Base-by-base conservation (phyloP, 1,284 basidiomycete genomes). In the Trichosporon sp. region DNA sequence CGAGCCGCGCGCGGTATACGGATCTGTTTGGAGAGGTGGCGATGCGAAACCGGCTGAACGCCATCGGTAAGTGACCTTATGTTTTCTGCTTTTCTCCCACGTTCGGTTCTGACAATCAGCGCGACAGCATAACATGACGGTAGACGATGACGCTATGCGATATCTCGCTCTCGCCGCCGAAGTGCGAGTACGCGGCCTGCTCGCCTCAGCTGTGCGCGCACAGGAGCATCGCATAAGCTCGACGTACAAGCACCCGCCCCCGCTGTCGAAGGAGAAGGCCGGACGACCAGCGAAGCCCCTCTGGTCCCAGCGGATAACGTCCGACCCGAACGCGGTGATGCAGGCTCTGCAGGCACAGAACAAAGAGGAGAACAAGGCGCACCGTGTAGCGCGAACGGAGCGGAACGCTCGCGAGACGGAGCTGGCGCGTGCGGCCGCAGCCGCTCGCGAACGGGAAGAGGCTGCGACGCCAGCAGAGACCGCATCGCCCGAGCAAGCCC, bases 111-210 rank as follows among this genome's bases (percentile, higher is more conserved):
- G 16, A 33, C 36, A 8, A 21, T 6, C 37, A 76, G 77, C 70
- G 1, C 64, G 68, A 57, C 64, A 74, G 25, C 70, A 77, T 60
- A 65, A 66, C 2, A 63, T 78, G 56, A 62, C 61, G 3, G 65
- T 80, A 34, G 74, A 77, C 60, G 71, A 74, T 27, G 77, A 78
- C 19, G 68, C 74, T 2, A 64, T 76, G 56, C 58, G 70, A 9
- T 78, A 75, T 63, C 70, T 80, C 8, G 70, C 75, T 1, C 65
- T 77, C 11, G 74, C 76, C 2, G 73, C 76, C 34, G 79, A 80
- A 69, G 56, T 68, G 8, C 73, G 76, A 1, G 64, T 79, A 0
- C 70, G 75, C 14, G 40, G 69, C 1, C 64, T 80, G 2, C 56
- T 80, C 8, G 25, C 65, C 6, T 68, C 70, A 0, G 69, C 77